These are phyloP conservation scores for Yarrowia hollandica DNA, from an alignment of 805 yeast species.

Conservation along the genomic window DNA sequence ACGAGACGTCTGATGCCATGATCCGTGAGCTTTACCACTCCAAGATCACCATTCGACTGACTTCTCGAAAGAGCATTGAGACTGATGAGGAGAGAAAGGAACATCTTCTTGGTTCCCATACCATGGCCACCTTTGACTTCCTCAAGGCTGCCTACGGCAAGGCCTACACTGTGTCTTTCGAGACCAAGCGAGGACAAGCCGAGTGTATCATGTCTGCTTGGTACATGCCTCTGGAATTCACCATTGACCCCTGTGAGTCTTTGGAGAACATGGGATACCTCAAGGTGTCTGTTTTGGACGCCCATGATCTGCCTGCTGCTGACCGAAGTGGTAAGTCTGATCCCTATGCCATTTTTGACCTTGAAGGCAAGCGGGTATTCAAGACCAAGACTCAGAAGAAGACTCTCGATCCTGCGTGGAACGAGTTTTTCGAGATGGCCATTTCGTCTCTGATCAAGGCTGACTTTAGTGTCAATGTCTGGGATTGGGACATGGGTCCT, in stretches of 20 bases:
- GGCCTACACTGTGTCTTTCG: conserved; percentile 57
- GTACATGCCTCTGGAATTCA: conserved; percentile 71
- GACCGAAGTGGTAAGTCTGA: conserved; percentile 92
- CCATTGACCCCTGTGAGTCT: conserved; percentile 72
- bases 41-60: conserved; percentile 58
- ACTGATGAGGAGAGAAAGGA: conserved; percentile 46
- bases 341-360: conserved; percentile 73
- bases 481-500: conserved; percentile 94
- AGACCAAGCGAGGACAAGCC: conserved; percentile 51
- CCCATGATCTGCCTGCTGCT: conserved; percentile 72
- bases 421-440: conserved; percentile 61
- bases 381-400: conserved; percentile 82
- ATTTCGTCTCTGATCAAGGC: conserved; percentile 65
- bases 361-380: conserved; percentile 64
- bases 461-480: conserved; percentile 55
- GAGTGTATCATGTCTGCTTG: conserved; percentile 54
- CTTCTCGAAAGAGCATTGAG: conserved; percentile 49
- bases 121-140: conserved; percentile 65
- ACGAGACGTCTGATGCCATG: conserved; percentile 69
- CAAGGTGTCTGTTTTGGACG: conserved; percentile 60
- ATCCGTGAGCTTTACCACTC: conserved; percentile 80
- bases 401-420: conserved; percentile 88
- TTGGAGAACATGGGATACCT: conserved; percentile 73
- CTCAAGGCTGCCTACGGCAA: conserved; percentile 63
- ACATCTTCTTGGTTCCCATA: conserved; percentile 55